Percentiles rank a stretch among this genome's conserved stretches.
phyloP scores from a whole-genome alignment of 371 early-diverging fungal genomes.

The Actinomortierella ambigua region DNA sequence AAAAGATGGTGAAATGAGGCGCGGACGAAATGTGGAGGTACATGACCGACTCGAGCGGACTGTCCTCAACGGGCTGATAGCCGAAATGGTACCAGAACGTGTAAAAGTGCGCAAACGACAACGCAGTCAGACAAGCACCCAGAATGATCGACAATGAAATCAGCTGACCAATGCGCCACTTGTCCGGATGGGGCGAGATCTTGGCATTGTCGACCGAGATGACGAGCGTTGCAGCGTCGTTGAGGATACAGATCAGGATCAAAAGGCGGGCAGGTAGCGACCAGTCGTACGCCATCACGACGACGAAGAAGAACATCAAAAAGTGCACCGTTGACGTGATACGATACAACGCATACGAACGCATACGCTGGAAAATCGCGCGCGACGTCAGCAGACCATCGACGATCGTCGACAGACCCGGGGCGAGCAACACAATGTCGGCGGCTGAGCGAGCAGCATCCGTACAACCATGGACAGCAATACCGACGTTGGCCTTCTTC shows the following conservation, averaged over 20 bases:
- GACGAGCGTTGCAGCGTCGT: constrained; percentile 86
- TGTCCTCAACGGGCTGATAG: constrained; percentile 15
- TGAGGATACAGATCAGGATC: constrained; percentile 79
- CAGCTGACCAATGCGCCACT: constrained; percentile 87
- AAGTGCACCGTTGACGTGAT: constrained; percentile 91
- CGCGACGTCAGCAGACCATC: constrained; percentile 81
- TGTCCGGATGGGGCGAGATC: constrained; percentile 80
- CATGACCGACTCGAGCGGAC: constrained; percentile 71
- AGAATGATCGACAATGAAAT: constrained; percentile 70
- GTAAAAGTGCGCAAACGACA: constrained; percentile 79
- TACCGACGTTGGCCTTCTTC: constrained; percentile 74
- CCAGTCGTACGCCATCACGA: constrained; percentile 71
- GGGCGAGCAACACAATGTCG: constrained; percentile 87
- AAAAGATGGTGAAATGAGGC: constrained; percentile 96
- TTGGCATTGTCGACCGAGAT: constrained; percentile 85
- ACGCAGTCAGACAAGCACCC: constrained; percentile 61
- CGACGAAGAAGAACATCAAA: constrained; percentile 85
- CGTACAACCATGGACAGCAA: constrained; percentile 84
- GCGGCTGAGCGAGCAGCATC: constrained; percentile 91
- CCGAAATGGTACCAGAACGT: constrained; percentile 25
- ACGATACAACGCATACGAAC: constrained; percentile 85
- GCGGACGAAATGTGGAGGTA: constrained; percentile 89
- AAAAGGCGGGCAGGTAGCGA: constrained; percentile 69
- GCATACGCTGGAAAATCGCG: constrained; percentile 89
- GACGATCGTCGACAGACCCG: constrained; percentile 84